Base-by-base conservation (phyloP, 1,139 yeast genomes). In the Candida frijolesensis region DNA sequence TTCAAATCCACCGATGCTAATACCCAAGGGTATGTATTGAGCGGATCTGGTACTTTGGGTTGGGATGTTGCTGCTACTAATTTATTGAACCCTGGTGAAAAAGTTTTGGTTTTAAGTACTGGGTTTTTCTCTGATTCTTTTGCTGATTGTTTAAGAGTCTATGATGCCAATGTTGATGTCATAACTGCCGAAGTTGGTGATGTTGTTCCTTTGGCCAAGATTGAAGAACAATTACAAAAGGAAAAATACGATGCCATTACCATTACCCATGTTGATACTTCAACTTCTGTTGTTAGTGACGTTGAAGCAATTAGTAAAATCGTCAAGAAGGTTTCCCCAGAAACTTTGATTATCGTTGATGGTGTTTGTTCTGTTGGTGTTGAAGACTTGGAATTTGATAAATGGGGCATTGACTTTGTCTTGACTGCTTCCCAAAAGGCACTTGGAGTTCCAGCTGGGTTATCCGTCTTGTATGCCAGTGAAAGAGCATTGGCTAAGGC, bases 341-440 rank as follows among this genome's bases (percentile, higher is more conserved):
- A 88, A 39, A 84, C 97, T 22, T 79, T 92, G 57, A 78, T 92
- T 52, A 72, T 90, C 48, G 96, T 92, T 46, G 99, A 92, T 66
- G 97, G 96, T 45, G 98, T 92, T 39, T 94, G 98, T 71, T 89
- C 97, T 8, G 82, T 92, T 56, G 98, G 88, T 32, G 95, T 89
- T 53, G 99, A 92, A 71, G 79, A 84, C 60, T 74, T 94, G 58
- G 85, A 87, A 63, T 92, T 94, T 66, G 95, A 90, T 67, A 79
- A 80, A 33, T 94, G 98, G 98, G 92, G 91, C 9, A 69, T 92
- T 51, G 99, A 92, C 70, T 89, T 80, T 60, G 96, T 84, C 42
- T 77, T 92, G 58, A 87, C 96, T 46, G 98, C 96, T 2, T 90
- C 97, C 19, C 98, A 92, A 71, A 94, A 92, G 77, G 98, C 97